A percentile compares a stretch with the other conserved stretches of the same genome.
Conservation (phyloP, 495 filamentous ascomycete genomes). For the Chaetomidium leptoderma region DNA sequence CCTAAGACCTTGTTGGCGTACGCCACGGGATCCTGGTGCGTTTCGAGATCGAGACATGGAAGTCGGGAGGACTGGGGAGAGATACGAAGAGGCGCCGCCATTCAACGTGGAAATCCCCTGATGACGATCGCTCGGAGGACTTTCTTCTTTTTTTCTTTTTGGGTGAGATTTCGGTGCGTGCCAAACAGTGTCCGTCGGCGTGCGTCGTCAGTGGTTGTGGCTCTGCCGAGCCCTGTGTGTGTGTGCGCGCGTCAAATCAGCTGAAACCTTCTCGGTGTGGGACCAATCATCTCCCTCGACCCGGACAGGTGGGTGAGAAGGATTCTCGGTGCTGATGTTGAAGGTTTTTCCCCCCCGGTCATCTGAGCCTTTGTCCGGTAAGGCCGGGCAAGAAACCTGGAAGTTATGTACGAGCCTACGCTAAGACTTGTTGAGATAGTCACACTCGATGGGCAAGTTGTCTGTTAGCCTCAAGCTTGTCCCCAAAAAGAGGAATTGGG, state of each 20-base stretch:
- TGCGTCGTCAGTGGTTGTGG: constrained; percentile 2
- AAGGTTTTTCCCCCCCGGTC: constrained; percentile 1
- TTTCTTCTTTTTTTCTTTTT: neutral
- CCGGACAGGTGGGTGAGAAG: neutral
- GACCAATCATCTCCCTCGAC: constrained; percentile 6
- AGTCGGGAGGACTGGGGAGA: neutral
- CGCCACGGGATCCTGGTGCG: neutral
- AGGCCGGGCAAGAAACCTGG: neutral
- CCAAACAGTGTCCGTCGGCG: neutral
- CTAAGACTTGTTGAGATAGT: neutral
- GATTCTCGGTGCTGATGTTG: neutral
- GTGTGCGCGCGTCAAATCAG: constrained; percentile 5
- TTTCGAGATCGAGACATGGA: constrained; percentile 8
- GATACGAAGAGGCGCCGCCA: neutral
- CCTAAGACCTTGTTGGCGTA: neutral
- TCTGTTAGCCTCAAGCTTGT: neutral
- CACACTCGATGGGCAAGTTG: neutral
- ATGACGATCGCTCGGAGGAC: neutral
- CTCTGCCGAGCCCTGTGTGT: neutral
- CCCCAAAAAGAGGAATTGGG: neutral
- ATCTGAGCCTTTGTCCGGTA: constrained; percentile 1
- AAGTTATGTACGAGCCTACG: neutral
- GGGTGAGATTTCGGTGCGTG: neutral
- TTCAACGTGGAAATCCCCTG: neutral
- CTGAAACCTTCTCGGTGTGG: constrained; percentile 9